Conservation (phyloP, 2,329 filamentous ascomycete species). For the Verticillium zaregamsianum region DNA sequence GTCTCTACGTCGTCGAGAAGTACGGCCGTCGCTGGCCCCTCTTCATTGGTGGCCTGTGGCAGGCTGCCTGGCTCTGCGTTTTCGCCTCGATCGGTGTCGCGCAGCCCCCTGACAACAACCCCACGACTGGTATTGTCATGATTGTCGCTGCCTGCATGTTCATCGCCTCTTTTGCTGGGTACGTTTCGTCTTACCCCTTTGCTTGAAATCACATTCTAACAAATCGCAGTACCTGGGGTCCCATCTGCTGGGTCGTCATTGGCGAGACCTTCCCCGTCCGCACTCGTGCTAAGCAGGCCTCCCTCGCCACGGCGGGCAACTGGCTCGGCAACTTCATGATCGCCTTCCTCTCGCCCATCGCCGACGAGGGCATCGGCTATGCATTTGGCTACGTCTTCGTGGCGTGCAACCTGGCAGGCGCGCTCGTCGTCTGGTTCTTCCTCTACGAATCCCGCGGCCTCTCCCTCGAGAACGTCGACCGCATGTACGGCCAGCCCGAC, state of each 20-base stretch:
- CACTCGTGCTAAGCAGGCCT: conserved; percentile 50
- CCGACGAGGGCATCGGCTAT: conserved; percentile 57
- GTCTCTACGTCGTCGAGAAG: conserved; percentile 64
- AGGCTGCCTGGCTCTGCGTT: conserved; percentile 60
- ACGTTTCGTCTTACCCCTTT: conserved; percentile 10
- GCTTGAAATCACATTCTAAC: not conserved
- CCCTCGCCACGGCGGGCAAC: conserved; percentile 49
- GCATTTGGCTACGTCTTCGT: conserved; percentile 64
- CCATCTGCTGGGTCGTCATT: conserved; percentile 64
- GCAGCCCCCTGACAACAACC: conserved; percentile 35
- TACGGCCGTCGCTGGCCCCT: conserved; percentile 66
- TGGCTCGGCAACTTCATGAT: conserved; percentile 64
- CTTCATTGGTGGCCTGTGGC: conserved; percentile 63
- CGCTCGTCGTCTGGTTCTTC: conserved; percentile 63
- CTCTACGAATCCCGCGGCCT: conserved; percentile 62
- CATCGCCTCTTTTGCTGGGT: conserved; percentile 63
- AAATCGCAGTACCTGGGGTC: conserved; percentile 55
- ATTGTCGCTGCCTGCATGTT: conserved; percentile 72
- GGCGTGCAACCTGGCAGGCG: conserved; percentile 54
- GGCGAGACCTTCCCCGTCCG: conserved; percentile 62
- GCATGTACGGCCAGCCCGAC: conserved; percentile 58
- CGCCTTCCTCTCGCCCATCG: conserved; percentile 65
- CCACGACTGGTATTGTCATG: conserved; percentile 58
- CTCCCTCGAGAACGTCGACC: conserved; percentile 68
- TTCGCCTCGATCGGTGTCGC: conserved; percentile 56